These are phyloP conservation scores for Carex arenaria DNA, from an alignment of 202 grass and related monocot species.

Conservation along the genomic window DNA sequence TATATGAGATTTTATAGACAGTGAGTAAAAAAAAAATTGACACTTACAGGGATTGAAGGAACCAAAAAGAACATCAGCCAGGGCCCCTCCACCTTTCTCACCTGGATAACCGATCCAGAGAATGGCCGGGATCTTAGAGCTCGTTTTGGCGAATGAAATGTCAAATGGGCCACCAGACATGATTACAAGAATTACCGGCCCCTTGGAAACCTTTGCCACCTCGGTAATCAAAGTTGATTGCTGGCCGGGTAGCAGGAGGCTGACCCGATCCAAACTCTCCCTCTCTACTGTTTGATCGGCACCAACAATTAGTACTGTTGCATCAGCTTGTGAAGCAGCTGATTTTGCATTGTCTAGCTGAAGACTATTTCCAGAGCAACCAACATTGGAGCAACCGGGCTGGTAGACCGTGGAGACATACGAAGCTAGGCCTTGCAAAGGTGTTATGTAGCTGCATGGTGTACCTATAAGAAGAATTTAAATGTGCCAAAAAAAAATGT, in stretches of 20 bases:
- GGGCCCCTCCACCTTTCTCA: slow-evolving; percentile 69
- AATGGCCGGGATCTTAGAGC: slow-evolving; percentile 54
- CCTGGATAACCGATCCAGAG: slow-evolving; percentile 91
- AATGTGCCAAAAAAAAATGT: not conserved
- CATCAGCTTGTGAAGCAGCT: slow-evolving; percentile 66
- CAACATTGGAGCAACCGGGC: slow-evolving; percentile 64
- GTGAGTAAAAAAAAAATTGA: not conserved
- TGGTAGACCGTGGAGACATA: slow-evolving; percentile 63
- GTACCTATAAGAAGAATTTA: slow-evolving; percentile 28
- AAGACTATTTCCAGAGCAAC: slow-evolving; percentile 60
- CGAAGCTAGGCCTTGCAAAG: slow-evolving; percentile 60
- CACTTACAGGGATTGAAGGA: slow-evolving; percentile 62
- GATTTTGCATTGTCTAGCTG: slow-evolving; percentile 50
- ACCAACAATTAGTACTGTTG: slow-evolving; percentile 74
- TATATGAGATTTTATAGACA: not conserved
- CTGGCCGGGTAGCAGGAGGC: slow-evolving; percentile 61
- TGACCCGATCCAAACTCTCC: slow-evolving; percentile 67
- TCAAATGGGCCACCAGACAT: slow-evolving; percentile 91
- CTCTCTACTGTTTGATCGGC: slow-evolving; percentile 65
- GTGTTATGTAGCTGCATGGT: slow-evolving; percentile 78
- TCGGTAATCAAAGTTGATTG: slow-evolving; percentile 58
- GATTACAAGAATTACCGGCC: slow-evolving; percentile 78
- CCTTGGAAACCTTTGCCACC: slow-evolving; percentile 54
- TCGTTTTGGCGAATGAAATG: slow-evolving; percentile 53
- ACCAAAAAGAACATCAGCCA: slow-evolving; percentile 82